A percentile compares a stretch with the other conserved stretches of the same genome.
Evolutionary conservation across 2,329 filamentous ascomycete species (phyloP).

Genomic region (Aureobasidium sp.): DNA sequence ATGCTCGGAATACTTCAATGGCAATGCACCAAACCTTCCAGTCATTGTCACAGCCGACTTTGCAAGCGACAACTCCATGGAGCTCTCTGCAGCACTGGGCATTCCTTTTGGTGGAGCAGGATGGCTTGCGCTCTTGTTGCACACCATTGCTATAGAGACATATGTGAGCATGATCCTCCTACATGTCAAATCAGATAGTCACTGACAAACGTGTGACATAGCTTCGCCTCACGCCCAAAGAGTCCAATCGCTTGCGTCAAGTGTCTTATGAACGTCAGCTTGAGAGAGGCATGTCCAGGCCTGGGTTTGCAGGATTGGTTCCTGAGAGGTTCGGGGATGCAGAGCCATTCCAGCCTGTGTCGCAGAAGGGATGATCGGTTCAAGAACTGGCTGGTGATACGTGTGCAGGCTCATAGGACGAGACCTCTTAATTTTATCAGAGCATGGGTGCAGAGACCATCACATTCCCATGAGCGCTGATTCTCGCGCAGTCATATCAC

Average conservation of each 20-base stretch:
- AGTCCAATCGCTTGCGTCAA: slow-evolving; percentile 48
- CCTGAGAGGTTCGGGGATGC: slow-evolving; percentile 32
- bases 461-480: too few relatives aligned
- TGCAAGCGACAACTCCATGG: slow-evolving; percentile 21
- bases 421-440: too few relatives aligned
- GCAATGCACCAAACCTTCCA: background rate
- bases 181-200: background rate
- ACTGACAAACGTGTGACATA: slow-evolving; percentile 27
- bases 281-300: slow-evolving; percentile 46
- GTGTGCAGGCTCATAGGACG: background rate
- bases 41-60: background rate
- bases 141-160: slow-evolving; percentile 37
- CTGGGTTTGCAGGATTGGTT: slow-evolving; percentile 43
- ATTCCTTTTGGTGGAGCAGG: slow-evolving; percentile 46
- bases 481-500: too few relatives aligned
- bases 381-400: background rate
- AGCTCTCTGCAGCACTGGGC: slow-evolving; percentile 40
- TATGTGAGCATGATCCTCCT: background rate
- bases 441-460: too few relatives aligned
- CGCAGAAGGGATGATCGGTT: too few relatives aligned
- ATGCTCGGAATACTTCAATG: background rate
- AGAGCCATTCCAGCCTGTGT: slow-evolving; percentile 7
- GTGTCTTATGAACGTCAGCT: slow-evolving; percentile 52
- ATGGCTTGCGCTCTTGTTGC: slow-evolving; percentile 49
- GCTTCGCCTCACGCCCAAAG: slow-evolving; percentile 47